Evolutionary conservation across 495 filamentous ascomycete species (phyloP).

Genomic region (Bryoglossum gracile): DNA sequence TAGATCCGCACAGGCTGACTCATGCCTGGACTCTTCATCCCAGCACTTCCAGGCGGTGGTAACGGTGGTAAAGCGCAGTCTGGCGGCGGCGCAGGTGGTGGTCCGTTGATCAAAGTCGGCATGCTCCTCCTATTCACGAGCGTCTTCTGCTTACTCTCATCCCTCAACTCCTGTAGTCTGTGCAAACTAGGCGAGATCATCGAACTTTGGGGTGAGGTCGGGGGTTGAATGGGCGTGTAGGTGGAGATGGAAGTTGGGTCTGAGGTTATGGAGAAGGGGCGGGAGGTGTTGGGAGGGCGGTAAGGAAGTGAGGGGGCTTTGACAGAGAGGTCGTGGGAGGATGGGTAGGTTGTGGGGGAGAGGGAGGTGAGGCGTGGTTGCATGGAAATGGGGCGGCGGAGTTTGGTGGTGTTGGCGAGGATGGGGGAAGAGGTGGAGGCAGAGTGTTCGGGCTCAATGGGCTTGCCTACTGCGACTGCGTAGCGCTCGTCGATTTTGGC

Average conservation of each 20-base stretch:
- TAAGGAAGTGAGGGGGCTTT: neutral
- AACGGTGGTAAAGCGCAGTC: constrained; percentile 57
- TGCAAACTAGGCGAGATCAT: constrained; percentile 5
- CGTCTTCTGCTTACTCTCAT: constrained; percentile 20
- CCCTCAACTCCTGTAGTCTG: constrained; percentile 1
- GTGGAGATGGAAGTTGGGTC: neutral
- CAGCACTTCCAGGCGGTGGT: constrained; percentile 35
- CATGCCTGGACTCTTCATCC: constrained; percentile 1
- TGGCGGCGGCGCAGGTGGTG: constrained; percentile 56
- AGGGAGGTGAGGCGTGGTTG: constrained; percentile 3
- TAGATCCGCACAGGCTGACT: neutral
- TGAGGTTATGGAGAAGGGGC: neutral
- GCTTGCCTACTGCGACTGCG: no score
- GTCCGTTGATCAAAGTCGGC: constrained; percentile 49
- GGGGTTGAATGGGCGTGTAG: neutral
- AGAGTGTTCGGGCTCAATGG: no score
- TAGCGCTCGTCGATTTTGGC: neutral
- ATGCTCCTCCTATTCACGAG: constrained; percentile 45
- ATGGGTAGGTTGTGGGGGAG: neutral
- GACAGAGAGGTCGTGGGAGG: neutral
- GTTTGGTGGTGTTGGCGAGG: constrained; percentile 11
- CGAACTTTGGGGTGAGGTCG: neutral
- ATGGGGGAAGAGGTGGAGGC: constrained; percentile 6
- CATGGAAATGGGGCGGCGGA: constrained; percentile 16
- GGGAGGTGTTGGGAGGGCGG: constrained; percentile 2